Conservation (phyloP, 1,284 basidiomycete genomes). For the Hymenochaete sp. region DNA sequence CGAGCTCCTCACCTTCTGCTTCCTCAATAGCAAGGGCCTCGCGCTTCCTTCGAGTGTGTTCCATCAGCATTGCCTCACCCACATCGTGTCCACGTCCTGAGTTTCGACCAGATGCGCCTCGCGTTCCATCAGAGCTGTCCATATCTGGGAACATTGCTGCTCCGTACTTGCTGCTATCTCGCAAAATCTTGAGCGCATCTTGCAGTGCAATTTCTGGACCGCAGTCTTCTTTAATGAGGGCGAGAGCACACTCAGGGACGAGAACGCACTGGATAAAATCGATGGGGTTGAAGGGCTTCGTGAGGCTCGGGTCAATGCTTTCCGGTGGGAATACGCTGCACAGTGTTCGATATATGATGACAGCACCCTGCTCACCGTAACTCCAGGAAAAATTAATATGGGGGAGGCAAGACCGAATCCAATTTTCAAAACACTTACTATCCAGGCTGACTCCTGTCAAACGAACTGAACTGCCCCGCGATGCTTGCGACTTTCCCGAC, state of each 20-base stretch:
- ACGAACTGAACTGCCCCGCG: slow-evolving; percentile 62
- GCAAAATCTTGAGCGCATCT: slow-evolving; percentile 49
- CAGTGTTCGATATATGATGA: slow-evolving; percentile 68
- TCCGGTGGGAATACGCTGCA: slow-evolving; percentile 63
- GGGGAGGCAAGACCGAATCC: slow-evolving; percentile 1
- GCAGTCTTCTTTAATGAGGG: slow-evolving; percentile 59
- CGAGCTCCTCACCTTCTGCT: slow-evolving; percentile 27
- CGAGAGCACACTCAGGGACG: slow-evolving; percentile 66
- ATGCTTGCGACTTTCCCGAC: slow-evolving; percentile 55
- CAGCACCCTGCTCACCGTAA: slow-evolving; percentile 71
- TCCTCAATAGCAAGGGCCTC: slow-evolving; percentile 46
- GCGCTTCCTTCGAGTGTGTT: slow-evolving; percentile 39
- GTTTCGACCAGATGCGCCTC: not conserved
- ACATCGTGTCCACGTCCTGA: slow-evolving; percentile 23
- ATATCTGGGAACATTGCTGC: slow-evolving; percentile 69
- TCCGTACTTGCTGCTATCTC: slow-evolving; percentile 67
- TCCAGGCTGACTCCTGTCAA: slow-evolving; percentile 71
- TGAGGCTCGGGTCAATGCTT: slow-evolving; percentile 40
- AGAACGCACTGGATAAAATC: slow-evolving; percentile 68
- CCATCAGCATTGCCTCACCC: slow-evolving; percentile 21
- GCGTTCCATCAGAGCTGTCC: slow-evolving; percentile 36
- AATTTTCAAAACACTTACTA: slow-evolving; percentile 51
- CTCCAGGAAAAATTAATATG: slow-evolving; percentile 30
- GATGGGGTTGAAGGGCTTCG: slow-evolving; percentile 53
- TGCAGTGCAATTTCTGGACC: slow-evolving; percentile 27